Base-by-base conservation (phyloP, 331 rosid genomes). In the Rhamnella rubrinervis region DNA sequence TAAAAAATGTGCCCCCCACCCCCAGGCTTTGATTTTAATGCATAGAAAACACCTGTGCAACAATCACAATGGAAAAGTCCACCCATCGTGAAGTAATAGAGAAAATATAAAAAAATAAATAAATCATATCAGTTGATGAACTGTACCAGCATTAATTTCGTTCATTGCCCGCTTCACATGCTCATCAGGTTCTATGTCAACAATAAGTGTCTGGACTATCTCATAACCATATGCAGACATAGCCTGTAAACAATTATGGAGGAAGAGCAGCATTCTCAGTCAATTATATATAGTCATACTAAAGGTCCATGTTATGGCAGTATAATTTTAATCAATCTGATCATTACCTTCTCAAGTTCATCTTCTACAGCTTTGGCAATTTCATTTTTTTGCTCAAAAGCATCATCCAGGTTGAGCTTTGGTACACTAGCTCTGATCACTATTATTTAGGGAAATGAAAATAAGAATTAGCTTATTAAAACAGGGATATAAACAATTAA, bases 121-220 rank as follows among this genome's bases (percentile, higher is more conserved):
- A 11, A 4, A 44, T 44, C 14, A 44, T 44, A 40, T n/a, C 28
- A 23, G 52, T 59, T 40, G 18, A 38, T 44, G 67, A 58, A 71
- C 23, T 51, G 51, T 83, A 92, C 98, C 98, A 13, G 98, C 97
- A 66, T 90, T 92, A 74, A 92, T 92, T 79, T 92, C 97, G 70
- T 92, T 92, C 98, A 92, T 90, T 66, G 98, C 98, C 66, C 90
- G 83, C 84, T 92, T 92, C 55, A 90, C 96, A 74, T 77, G 91
- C 74, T 75, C 97, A 47, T 90, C 96, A 55, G 98, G 98, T 74
- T 88, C 96, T 59, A 89, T 86, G 75, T 92, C 96, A 52, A 86
- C 86, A 66, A 92, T 88, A 63, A 92, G 93, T 21, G 98, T 90
- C 72, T 90, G 98, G 26, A 90, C 98, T 19, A 92, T 92, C 85